Conservation (phyloP, 2,329 filamentous ascomycete species). For the Ascochyta clinopodiicola region DNA sequence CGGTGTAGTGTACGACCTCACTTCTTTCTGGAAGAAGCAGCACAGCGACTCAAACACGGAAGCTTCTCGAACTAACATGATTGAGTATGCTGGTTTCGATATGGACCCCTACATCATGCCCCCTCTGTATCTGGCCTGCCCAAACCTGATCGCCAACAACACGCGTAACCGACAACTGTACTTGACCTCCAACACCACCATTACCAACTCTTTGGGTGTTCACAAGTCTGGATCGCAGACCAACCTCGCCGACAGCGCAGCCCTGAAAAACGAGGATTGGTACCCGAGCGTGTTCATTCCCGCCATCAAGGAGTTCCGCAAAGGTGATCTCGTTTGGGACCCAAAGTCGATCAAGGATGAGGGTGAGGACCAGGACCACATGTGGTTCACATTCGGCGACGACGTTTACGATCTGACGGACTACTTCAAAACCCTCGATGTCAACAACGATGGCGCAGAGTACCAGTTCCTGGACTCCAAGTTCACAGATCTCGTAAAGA, state of each 20-base stretch:
- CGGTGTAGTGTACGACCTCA: constrained; percentile 90
- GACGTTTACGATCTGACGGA: constrained; percentile 88
- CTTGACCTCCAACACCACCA: constrained; percentile 71
- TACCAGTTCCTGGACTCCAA: constrained; percentile 77
- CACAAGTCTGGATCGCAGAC: constrained; percentile 74
- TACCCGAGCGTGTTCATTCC: constrained; percentile 78
- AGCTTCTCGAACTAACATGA: constrained; percentile 70
- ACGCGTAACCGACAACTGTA: constrained; percentile 56
- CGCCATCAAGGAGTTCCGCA: constrained; percentile 82
- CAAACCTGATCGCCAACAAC: constrained; percentile 66
- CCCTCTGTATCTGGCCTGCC: constrained; percentile 77
- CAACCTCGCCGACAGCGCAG: constrained; percentile 57
- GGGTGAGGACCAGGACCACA: constrained; percentile 70
- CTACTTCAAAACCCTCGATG: constrained; percentile 80
- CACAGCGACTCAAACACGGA: constrained; percentile 77
- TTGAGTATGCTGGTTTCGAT: constrained; percentile 76
- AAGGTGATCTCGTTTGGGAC: constrained; percentile 82
- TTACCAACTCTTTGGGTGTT: constrained; percentile 60
- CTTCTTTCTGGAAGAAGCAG: constrained; percentile 82
- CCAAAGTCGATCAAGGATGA: constrained; percentile 65
- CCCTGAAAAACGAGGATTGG: constrained; percentile 73
- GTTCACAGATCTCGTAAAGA: constrained; percentile 71
- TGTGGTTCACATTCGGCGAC: constrained; percentile 80
- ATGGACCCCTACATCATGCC: constrained; percentile 86
- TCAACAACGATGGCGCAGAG: constrained; percentile 59